Base-by-base conservation (phyloP, 1,284 basidiomycete genomes). In the Pholiota adiposa region DNA sequence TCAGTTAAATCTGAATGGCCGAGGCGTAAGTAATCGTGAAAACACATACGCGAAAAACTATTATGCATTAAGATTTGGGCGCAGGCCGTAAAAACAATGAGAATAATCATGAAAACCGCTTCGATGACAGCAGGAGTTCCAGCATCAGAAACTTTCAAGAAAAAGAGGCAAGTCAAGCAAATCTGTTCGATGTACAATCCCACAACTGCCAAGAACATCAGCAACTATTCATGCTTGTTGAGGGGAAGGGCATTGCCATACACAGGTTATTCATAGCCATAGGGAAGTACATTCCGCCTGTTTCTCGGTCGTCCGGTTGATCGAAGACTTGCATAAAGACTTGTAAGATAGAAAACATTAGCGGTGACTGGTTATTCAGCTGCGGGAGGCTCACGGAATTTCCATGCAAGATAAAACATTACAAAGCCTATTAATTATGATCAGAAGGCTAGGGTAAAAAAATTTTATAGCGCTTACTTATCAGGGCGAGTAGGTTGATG, bases 231-330 rank as follows among this genome's bases (percentile, higher is more conserved):
- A 14, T 56, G 6, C 16, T n/a, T n/a, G n/a, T n/a, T 23, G 21
- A 54, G 34, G 11, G 25, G 31, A 23, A 11, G 49, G 27, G 23
- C 25, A 21, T 4, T 48, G 23, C 69, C 78, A 55, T 69, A 81
- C 79, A 92, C 52, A 92, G 77, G 69, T 89, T 89, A 27, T 81
- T 83, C 63, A 90, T 81, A 0, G 90, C 89, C 76, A 90, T 86
- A 27, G 90, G 89, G 74, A 92, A 93, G 77, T 92, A 90, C 54
- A 79, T 68, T 44, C 77, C 83, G 54, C 80, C 81, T 1, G 81
- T 83, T 64, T 83, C 82, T 31, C 66, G 61, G 59, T 82, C 77
- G 44, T 79, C 79, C 2, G 77, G 77, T 66, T 81, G 79, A 72
- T 93, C 88, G 67, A 87, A 83, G 44, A 83, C 81, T 75, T 85